Evolutionary conservation across 768 basidiomycete species (phyloP), one percentile per base, ranked within the genome.

Genomic region (Termitomyces sp.): DNA sequence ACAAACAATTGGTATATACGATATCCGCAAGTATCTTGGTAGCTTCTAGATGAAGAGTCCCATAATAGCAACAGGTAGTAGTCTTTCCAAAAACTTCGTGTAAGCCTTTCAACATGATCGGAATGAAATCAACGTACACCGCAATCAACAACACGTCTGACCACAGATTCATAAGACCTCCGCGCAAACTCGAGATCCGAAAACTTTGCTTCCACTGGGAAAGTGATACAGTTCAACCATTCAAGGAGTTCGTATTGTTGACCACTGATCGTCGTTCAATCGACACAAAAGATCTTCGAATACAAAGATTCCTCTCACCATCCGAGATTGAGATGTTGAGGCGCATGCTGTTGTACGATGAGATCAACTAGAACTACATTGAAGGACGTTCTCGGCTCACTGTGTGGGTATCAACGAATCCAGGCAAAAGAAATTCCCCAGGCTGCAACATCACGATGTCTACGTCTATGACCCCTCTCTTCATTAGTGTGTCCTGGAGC

Each of bases 41-140:
- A 0, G 87, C 81, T 53, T 89, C 86, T 23, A 86, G 72, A 67
- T 98, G 93, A 13, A 94, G 69, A 2, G 85, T 88, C 7, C 84
- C 91, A 65, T 91, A 96, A 69, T 95, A 97, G 67, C 92, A 97
- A 64, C 86, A 91, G 0, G 95, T 97, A 0, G 95, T 97, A 1
- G 94, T 96, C 94, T 94, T 63, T 27, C n/a, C 36, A 15, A 47
- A 33, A 22, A 15, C n/a, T 31, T 32, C 7, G 31, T 4, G 60
- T 45, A 41, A 59, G 32, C 53, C 35, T 38, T 41, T 18, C 20
- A 43, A 18, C 33, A n/a, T n/a, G 6, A 39, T 39, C 11, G 15
- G 18, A 39, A 60, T 47, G 48, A 44, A 23, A 35, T 44, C 41
- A 16, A 76, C 86, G 62, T 66, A 96, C 95, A 46, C 93, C 94